Conservation (phyloP, 768 basidiomycete genomes). For the Auriscalpium vulgare region DNA sequence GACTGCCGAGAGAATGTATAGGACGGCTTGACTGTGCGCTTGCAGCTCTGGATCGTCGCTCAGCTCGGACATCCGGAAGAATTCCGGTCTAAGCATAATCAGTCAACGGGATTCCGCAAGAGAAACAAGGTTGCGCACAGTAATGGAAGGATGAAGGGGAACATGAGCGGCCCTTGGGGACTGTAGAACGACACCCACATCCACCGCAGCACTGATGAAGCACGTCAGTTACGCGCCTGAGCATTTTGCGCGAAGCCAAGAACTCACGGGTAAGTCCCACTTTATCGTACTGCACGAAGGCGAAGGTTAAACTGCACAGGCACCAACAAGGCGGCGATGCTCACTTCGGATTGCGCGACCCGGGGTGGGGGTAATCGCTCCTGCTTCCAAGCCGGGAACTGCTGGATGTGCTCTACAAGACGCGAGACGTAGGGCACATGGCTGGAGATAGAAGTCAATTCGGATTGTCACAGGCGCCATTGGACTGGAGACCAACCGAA, state of each 20-base stretch:
- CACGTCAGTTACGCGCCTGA: neutral
- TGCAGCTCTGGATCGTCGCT: constrained; percentile 82
- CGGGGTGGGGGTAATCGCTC: constrained; percentile 80
- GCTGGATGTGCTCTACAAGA: constrained; percentile 45
- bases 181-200: constrained; percentile 72
- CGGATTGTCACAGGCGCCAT: neutral
- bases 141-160: constrained; percentile 70
- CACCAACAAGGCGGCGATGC: constrained; percentile 8
- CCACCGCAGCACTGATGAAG: constrained; percentile 62
- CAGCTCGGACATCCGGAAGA: constrained; percentile 84
- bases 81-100: constrained; percentile 56
- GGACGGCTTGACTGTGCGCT: constrained; percentile 67
- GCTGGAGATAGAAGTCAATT: constrained; percentile 26
- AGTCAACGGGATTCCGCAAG: constrained; percentile 1
- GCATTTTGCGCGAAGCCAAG: no score
- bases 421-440: constrained; percentile 47
- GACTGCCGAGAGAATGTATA: constrained; percentile 77
- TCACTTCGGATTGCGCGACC: constrained; percentile 71
- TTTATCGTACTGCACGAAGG: constrained; percentile 64
- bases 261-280: constrained; percentile 68
- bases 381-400: constrained; percentile 62
- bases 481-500: constrained; percentile 3
- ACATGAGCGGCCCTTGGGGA: constrained; percentile 63
- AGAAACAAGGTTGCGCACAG: constrained; percentile 44
- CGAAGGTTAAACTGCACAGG: constrained; percentile 1